phyloP scores from a whole-genome alignment of 257 asterid genomes.

The Schizonepeta tenuifolia region DNA sequence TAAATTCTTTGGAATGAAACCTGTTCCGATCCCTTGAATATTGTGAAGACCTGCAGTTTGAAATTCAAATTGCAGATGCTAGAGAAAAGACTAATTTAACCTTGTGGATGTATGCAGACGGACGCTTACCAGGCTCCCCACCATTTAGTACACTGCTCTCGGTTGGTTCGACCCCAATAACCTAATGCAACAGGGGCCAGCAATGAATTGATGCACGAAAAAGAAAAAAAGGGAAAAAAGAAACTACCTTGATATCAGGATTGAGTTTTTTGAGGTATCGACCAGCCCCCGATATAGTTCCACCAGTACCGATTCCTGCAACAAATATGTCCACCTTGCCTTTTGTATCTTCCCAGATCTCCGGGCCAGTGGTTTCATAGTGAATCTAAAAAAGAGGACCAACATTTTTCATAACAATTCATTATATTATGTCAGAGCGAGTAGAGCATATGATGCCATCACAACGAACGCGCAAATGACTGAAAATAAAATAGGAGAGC shows the following conservation, averaged over 20 bases:
- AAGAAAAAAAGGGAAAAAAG: background rate
- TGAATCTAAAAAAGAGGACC: conserved; percentile 54
- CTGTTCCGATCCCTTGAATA: conserved; percentile 99
- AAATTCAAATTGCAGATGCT: conserved; percentile 58
- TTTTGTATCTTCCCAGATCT: conserved; percentile 95
- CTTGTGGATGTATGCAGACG: conserved; percentile 36
- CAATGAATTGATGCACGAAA: conserved; percentile 51
- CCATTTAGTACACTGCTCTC: conserved; percentile 90
- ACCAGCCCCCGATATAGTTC: conserved; percentile 90
- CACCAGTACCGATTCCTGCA: conserved; percentile 99
- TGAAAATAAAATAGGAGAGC: background rate
- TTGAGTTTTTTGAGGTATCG: conserved; percentile 72
- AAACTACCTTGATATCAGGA: conserved; percentile 73
- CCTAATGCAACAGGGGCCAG: conserved; percentile 47
- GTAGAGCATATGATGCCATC: background rate
- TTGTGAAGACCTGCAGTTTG: conserved; percentile 99
- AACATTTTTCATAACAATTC: background rate
- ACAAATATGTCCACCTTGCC: conserved; percentile 93
- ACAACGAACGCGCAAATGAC: background rate
- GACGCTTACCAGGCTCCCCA: conserved; percentile 90
- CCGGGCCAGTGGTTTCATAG: conserved; percentile 97
- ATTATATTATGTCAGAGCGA: background rate
- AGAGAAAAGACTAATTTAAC: conserved; percentile 46
- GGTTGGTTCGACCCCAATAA: conserved; percentile 89
- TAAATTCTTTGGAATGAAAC: conserved; percentile 87